Conservation (phyloP, 768 basidiomycete genomes). For the Psilocybe cubensis region DNA sequence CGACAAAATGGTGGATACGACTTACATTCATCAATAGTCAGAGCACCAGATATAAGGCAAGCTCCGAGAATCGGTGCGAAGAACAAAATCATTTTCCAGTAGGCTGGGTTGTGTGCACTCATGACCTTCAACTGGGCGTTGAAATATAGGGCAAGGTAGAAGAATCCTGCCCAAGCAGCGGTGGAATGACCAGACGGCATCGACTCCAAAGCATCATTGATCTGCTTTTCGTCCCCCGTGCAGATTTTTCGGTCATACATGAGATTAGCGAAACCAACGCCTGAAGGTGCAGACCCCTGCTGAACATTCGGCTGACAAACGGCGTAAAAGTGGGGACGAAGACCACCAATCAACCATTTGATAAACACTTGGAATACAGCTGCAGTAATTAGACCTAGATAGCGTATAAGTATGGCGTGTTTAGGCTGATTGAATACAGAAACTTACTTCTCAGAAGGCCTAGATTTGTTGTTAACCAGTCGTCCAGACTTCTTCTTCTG, state of each 20-base stretch:
- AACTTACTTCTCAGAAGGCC: constrained; percentile 56
- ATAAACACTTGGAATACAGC: constrained; percentile 49
- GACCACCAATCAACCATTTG: constrained; percentile 57
- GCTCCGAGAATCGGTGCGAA: constrained; percentile 61
- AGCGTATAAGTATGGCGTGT: neutral
- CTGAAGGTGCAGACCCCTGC: constrained; percentile 30
- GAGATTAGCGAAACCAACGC: constrained; percentile 49
- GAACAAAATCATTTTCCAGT: constrained; percentile 66
- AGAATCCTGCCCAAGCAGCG: constrained; percentile 58
- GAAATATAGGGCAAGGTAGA: constrained; percentile 49
- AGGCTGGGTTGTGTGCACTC: constrained; percentile 60
- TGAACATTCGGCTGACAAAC: constrained; percentile 53
- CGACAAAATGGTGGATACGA: constrained; percentile 1
- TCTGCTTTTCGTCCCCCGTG: constrained; percentile 56
- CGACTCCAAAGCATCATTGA: constrained; percentile 59
- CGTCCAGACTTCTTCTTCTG: constrained; percentile 46
- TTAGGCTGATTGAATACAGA: neutral
- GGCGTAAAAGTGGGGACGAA: constrained; percentile 54
- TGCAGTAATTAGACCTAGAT: constrained; percentile 32
- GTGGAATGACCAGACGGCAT: constrained; percentile 64
- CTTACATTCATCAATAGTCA: constrained; percentile 61
- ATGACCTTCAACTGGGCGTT: constrained; percentile 64
- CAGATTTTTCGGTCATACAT: constrained; percentile 58
- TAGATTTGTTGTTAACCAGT: constrained; percentile 53
- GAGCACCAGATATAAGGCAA: constrained; percentile 53